Percentiles rank a stretch among this genome's conserved stretches.
phyloP scores from a whole-genome alignment of 139 green algal species.

The Chlorokybus atmophyticus region DNA sequence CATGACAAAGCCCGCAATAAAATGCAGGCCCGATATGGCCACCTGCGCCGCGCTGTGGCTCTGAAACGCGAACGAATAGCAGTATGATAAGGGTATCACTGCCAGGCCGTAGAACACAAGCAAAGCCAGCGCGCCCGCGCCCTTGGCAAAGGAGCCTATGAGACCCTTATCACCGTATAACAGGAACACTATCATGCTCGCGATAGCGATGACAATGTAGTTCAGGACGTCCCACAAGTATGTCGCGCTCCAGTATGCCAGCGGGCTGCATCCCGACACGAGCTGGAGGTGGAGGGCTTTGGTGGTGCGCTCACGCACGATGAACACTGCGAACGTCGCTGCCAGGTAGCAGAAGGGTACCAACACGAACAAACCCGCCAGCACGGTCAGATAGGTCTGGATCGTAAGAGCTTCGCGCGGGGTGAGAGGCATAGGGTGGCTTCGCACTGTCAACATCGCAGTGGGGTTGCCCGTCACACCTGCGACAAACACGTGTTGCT shows the following conservation, averaged over 20 bases:
- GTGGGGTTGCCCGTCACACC: not conserved
- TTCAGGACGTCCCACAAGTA: conserved; percentile 28
- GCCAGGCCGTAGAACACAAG: conserved; percentile 26
- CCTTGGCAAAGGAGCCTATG: conserved; percentile 15
- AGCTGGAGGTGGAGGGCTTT: conserved; percentile 32
- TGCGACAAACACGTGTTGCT: no score
- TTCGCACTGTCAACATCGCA: conserved; percentile 1
- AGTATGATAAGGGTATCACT: conserved; percentile 32
- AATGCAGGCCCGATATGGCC: conserved; percentile 28
- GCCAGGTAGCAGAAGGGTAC: conserved; percentile 22
- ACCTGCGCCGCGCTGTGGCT: conserved; percentile 30
- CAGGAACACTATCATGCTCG: conserved; percentile 61
- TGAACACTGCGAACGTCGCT: conserved; percentile 20
- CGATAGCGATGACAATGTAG: conserved; percentile 37
- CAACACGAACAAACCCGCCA: conserved; percentile 20
- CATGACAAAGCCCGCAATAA: conserved; percentile 29
- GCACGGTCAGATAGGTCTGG: conserved; percentile 5
- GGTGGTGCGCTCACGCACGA: conserved; percentile 12
- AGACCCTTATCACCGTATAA: conserved; percentile 27
- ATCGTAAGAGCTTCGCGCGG: not conserved
- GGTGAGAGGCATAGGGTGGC: conserved; percentile 12
- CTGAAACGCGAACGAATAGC: conserved; percentile 26
- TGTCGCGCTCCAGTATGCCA: conserved; percentile 26
- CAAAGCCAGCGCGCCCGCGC: conserved; percentile 11
- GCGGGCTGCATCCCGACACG: conserved; percentile 24